phyloP scores from a whole-genome alignment of 148 eudicot genomes.

The Camellia sinensis region DNA sequence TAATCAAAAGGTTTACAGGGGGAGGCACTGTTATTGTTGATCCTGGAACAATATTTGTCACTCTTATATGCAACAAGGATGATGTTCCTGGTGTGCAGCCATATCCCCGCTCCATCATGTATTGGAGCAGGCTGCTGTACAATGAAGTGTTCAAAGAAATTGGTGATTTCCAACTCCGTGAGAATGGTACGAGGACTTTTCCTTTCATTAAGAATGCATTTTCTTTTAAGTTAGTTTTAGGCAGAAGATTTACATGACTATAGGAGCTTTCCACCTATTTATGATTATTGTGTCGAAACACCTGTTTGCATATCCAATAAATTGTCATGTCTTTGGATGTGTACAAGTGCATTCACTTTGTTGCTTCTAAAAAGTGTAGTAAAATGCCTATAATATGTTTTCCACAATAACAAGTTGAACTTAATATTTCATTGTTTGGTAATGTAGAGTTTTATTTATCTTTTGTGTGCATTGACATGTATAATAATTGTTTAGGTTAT shows the following conservation, averaged over 20 bases:
- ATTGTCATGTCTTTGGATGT: not conserved
- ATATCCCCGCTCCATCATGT: conserved; percentile 86
- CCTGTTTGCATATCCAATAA: not conserved
- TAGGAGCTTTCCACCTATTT: not conserved
- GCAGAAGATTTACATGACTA: not conserved
- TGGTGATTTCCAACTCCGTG: conserved; percentile 67
- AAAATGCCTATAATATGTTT: too few relatives aligned
- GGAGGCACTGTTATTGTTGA: conserved; percentile 97
- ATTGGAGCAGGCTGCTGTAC: conserved; percentile 80
- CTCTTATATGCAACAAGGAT: conserved; percentile 87
- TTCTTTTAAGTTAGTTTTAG: not conserved
- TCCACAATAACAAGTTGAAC: too few relatives aligned
- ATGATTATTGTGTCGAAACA: not conserved
- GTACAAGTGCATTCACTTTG: not conserved
- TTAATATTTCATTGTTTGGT: too few relatives aligned
- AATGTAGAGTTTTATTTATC: too few relatives aligned
- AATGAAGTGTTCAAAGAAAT: conserved; percentile 61
- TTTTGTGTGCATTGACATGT: too few relatives aligned
- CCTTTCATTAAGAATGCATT: not conserved
- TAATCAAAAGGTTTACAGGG: conserved; percentile 80
- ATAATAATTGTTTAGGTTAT: too few relatives aligned
- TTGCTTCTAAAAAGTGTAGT: not conserved
- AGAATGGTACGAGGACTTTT: conserved; percentile 57
- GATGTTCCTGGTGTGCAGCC: conserved; percentile 71
- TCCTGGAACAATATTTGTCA: conserved; percentile 71